phyloP scores from a whole-genome alignment of 2,329 filamentous ascomycete species.

The Alternaria consortialis region DNA sequence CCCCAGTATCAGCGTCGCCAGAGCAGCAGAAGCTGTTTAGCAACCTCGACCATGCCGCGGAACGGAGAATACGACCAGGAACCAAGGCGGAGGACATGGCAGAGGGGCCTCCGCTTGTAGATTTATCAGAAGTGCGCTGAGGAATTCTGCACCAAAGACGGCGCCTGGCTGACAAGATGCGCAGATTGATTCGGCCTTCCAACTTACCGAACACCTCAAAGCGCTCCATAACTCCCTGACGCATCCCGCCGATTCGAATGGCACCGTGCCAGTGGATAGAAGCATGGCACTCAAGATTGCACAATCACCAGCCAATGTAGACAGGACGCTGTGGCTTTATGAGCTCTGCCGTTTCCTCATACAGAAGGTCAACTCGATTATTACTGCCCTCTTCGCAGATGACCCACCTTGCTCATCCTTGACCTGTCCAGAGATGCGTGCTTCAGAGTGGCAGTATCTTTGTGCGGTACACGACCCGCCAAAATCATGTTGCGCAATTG shows the following conservation, averaged over 20 bases:
- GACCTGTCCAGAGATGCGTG: slow-evolving; percentile 98
- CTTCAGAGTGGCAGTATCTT: slow-evolving; percentile 98
- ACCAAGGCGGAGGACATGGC: slow-evolving; percentile 94
- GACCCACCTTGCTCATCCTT: slow-evolving; percentile 84
- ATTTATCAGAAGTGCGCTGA: slow-evolving; percentile 77
- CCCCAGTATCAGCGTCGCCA: slow-evolving; percentile 70
- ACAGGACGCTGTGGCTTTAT: slow-evolving; percentile 93
- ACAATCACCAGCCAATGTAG: slow-evolving; percentile 80
- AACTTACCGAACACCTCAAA: slow-evolving; percentile 95
- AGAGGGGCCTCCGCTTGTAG: slow-evolving; percentile 86
- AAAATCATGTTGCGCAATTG: slow-evolving; percentile 96
- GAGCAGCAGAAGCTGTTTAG: slow-evolving; percentile 63
- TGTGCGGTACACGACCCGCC: slow-evolving; percentile 97
- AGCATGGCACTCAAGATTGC: slow-evolving; percentile 79
- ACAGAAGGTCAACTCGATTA: slow-evolving; percentile 90
- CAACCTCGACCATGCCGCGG: slow-evolving; percentile 76
- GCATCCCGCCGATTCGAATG: slow-evolving; percentile 62
- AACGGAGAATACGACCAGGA: slow-evolving; percentile 87
- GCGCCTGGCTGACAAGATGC: slow-evolving; percentile 28
- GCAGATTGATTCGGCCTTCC: slow-evolving; percentile 95
- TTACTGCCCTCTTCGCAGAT: slow-evolving; percentile 93
- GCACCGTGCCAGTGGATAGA: slow-evolving; percentile 76
- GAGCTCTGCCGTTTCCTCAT: slow-evolving; percentile 97
- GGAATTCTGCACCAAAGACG: not conserved
- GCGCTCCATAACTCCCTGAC: slow-evolving; percentile 87